Evolutionary conservation across 495 filamentous ascomycete species (phyloP).

Genomic region (Glarea lozoyensis): DNA sequence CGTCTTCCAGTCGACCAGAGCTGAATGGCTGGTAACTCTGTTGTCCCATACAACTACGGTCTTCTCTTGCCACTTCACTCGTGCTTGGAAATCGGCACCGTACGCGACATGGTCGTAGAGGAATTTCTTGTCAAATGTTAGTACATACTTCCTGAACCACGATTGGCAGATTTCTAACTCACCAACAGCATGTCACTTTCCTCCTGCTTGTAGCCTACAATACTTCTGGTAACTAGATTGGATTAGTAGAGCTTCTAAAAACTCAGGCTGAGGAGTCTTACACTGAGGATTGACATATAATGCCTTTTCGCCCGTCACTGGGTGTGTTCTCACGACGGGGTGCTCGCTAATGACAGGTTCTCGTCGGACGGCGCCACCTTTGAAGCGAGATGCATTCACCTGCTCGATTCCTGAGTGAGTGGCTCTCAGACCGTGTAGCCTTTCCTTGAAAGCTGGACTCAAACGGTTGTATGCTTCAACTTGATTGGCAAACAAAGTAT

Average conservation of each 20-base stretch:
- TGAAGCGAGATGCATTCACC: slow-evolving; percentile 42
- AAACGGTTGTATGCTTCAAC: slow-evolving; percentile 73
- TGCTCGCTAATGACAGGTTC: slow-evolving; percentile 65
- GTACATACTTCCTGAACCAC: slow-evolving; percentile 51
- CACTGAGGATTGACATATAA: slow-evolving; percentile 82
- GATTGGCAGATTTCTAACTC: slow-evolving; percentile 42
- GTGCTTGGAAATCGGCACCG: slow-evolving; percentile 78
- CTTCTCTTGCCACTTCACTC: slow-evolving; percentile 72
- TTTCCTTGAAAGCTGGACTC: slow-evolving; percentile 57
- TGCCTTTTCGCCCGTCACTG: slow-evolving; percentile 76
- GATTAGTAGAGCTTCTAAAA: too few relatives aligned
- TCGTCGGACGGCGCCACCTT: slow-evolving; percentile 55
- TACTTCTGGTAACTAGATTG: slow-evolving; percentile 35
- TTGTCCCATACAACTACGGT: slow-evolving; percentile 93
- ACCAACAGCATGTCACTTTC: slow-evolving; percentile 59
- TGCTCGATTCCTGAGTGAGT: slow-evolving; percentile 70
- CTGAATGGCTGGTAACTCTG: slow-evolving; percentile 70
- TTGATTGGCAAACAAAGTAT: slow-evolving; percentile 67
- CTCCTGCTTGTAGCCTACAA: slow-evolving; percentile 60
- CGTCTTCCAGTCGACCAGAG: slow-evolving; percentile 68
- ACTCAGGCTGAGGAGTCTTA: too few relatives aligned
- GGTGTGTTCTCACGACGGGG: slow-evolving; percentile 73
- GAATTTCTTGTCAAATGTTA: slow-evolving; percentile 74
- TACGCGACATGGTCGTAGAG: slow-evolving; percentile 77
- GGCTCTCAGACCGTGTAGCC: slow-evolving; percentile 69